phyloP scores from a whole-genome alignment of 495 filamentous ascomycete genomes.

The Xylaria cubensis region DNA sequence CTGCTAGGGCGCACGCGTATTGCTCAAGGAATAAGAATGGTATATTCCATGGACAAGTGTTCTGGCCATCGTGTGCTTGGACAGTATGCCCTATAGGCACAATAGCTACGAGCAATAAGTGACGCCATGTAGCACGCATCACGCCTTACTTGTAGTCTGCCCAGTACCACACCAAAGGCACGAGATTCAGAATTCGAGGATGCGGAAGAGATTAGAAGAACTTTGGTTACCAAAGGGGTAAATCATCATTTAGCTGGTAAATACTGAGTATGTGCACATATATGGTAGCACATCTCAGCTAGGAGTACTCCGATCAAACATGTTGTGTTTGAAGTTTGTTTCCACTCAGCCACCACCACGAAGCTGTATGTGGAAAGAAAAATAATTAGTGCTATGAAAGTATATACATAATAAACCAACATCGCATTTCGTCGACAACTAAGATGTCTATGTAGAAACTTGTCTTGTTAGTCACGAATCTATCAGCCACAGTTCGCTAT shows the following conservation, averaged over 20 bases:
- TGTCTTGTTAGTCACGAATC: not conserved
- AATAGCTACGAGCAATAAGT: not conserved
- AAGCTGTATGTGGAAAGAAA: not conserved
- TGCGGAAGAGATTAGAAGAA: not conserved
- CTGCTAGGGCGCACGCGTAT: not conserved
- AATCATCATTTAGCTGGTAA: not conserved
- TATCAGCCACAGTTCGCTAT: not conserved
- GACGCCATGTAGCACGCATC: not conserved
- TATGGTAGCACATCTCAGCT: not conserved
- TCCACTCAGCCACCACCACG: conserved; percentile 20
- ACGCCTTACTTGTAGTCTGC: not conserved
- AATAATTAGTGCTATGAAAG: not conserved
- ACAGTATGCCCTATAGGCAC: not conserved
- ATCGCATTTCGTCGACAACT: not conserved
- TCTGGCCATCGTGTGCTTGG: not conserved
- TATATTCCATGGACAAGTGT: conserved; percentile 1
- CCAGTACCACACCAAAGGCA: not conserved
- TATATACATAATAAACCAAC: not conserved
- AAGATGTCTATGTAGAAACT: not conserved
- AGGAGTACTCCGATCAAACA: conserved; percentile 12
- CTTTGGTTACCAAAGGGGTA: not conserved
- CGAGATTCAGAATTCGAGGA: not conserved
- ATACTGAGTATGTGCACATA: not conserved
- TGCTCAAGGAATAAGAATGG: not conserved
- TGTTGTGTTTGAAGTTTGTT: conserved; percentile 6